These are phyloP conservation scores for Neurospora sublineolata DNA, from an alignment of 495 filamentous ascomycete genomes.

Conservation along the genomic window DNA sequence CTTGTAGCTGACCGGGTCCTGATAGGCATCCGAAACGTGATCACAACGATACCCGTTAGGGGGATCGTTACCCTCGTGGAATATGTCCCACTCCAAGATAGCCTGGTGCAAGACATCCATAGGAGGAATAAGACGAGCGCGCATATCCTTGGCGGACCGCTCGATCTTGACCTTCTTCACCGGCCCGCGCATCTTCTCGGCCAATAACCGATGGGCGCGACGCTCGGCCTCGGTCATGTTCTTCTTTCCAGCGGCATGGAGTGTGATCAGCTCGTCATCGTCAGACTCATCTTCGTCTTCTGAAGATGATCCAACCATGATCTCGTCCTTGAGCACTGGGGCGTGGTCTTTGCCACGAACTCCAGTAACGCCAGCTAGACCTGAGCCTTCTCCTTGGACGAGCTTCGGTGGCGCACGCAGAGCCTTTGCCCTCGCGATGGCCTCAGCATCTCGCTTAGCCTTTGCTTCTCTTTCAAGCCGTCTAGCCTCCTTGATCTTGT, in stretches of 20 bases:
- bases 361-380: constrained; percentile 56
- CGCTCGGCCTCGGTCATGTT: constrained; percentile 41
- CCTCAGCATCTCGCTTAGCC: constrained; percentile 56
- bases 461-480: constrained; percentile 63
- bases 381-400: constrained; percentile 64
- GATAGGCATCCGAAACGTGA: constrained; percentile 64
- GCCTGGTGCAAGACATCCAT: constrained; percentile 73
- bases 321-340: constrained; percentile 52
- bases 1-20: constrained; percentile 67
- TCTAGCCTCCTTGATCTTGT: constrained; percentile 55
- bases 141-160: constrained; percentile 81
- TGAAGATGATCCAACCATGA: constrained; percentile 83
- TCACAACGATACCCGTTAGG: constrained; percentile 62
- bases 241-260: constrained; percentile 35
- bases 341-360: constrained; percentile 64
- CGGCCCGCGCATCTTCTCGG: constrained; percentile 44
- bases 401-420: constrained; percentile 44
- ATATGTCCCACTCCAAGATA: constrained; percentile 89
- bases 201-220: constrained; percentile 34
- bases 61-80: constrained; percentile 73
- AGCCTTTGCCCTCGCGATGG: constrained; percentile 54
- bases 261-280: constrained; percentile 30
- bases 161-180: constrained; percentile 68
- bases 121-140: constrained; percentile 81
- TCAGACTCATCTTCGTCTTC: constrained; percentile 57